Base-by-base conservation (phyloP, 2,329 filamentous ascomycete genomes). In the Raffaelea arxii region DNA sequence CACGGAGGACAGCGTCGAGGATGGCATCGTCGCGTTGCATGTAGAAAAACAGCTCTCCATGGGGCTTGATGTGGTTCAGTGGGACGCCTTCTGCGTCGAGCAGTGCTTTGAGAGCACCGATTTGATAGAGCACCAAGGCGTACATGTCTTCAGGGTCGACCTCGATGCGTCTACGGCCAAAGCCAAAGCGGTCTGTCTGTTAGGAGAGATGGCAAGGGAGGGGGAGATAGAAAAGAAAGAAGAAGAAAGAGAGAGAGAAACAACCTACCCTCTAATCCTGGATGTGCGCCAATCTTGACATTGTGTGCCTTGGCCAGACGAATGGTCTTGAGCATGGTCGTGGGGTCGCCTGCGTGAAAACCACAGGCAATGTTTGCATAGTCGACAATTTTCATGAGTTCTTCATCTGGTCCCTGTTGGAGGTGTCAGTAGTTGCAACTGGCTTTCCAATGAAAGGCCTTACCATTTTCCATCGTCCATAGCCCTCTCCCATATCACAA, bases 261-360 rank as follows among this genome's bases (percentile, higher is more conserved):
- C 14, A 18, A 36, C 32, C 7, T 36, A 36, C 32, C 32, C 6
- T 18, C 6, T 1, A 82, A 65, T 2, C 78, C 78, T 0, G 80
- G 80, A 53, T 84, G 80, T 0, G 80, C 80, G 7, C 80, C 80
- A 6, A 76, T 63, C 43, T 66, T 68, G 50, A 83, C 70, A 48
- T 67, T 67, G 59, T 79, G 70, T 37, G 68, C 58, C 59, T 80
- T 82, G 61, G 75, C 79, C 18, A 71, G 65, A 10, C 63, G 65
- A 11, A 82, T 72, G 0, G 78, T 82, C 47, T 76, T 66, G 41
- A 71, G 63, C 78, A 83, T 84, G 46, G 81, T 78, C n/a, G 76
- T 56, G 0, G 79, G 78, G 50, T 84, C 80, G 36, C 77, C 74
- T 25, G 70, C 74, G 49, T 77, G 74, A 49, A 76, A 75, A 6